Conservation (phyloP, 768 basidiomycete genomes). For the Cystobasidium tubakii region DNA sequence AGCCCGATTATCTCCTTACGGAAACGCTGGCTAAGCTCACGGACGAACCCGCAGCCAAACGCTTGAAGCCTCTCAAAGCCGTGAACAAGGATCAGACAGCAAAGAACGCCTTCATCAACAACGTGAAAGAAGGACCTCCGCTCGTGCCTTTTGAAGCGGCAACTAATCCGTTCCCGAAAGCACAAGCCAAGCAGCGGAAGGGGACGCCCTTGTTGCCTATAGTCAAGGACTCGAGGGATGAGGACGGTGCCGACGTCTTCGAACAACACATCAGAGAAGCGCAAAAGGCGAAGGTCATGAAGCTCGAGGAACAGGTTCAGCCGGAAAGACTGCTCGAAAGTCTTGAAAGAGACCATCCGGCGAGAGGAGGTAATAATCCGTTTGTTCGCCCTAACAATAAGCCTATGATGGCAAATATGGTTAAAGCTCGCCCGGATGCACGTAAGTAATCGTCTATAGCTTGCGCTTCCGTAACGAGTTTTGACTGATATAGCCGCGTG, state of each 20-base stretch:
- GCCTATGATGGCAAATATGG: constrained; percentile 20
- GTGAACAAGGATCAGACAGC: neutral
- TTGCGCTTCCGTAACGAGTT: neutral
- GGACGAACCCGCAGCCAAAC: neutral
- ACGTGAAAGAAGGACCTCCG: neutral
- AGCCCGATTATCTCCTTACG: neutral
- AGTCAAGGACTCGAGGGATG: too few relatives aligned
- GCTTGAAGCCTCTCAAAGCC: neutral
- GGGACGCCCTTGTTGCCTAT: too few relatives aligned
- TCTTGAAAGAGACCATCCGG: neutral
- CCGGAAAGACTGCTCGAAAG: neutral
- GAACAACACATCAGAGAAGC: neutral
- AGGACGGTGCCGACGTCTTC: neutral
- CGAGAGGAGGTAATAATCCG: neutral
- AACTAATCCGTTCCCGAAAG: neutral
- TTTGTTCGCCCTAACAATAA: neutral
- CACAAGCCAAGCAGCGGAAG: neutral
- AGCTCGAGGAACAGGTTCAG: constrained; percentile 1
- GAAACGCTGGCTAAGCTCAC: neutral
- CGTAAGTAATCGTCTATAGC: neutral
- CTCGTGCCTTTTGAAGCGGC: neutral
- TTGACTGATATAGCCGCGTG: neutral
- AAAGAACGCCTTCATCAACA: neutral
- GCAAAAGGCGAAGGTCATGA: neutral
- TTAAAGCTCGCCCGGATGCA: constrained; percentile 2